A percentile compares a stretch with the other conserved stretches of the same genome.
Conservation (phyloP, 108 stramenopile species). For the Cyclotella cryptica region DNA sequence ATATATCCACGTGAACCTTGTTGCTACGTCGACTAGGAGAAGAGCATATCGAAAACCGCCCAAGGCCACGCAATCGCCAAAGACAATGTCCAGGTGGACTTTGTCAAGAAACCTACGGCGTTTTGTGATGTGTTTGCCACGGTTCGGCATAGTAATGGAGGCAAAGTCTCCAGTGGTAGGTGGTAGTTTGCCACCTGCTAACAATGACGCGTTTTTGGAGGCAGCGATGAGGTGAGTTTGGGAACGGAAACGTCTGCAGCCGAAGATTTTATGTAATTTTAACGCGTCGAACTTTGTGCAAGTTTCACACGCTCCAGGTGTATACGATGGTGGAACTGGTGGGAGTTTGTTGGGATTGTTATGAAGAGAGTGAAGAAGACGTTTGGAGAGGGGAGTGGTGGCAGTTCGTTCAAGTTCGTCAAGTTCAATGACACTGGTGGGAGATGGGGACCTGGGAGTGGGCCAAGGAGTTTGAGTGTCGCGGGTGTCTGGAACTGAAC, state of each 20-base stretch:
- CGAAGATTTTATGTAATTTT: constrained; percentile 12
- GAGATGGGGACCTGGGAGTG: neutral
- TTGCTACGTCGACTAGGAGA: constrained; percentile 22
- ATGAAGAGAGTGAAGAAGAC: neutral
- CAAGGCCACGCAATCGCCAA: constrained; percentile 12
- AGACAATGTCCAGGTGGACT: constrained; percentile 8
- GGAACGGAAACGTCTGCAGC: neutral
- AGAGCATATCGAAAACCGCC: constrained; percentile 25
- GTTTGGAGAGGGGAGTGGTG: neutral
- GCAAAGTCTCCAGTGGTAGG: constrained; percentile 6
- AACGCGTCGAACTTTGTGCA: constrained; percentile 1
- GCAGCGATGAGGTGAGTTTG: constrained; percentile 5
- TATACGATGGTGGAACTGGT: neutral
- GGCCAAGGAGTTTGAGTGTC: too few species aligned
- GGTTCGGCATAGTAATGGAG: constrained; percentile 11
- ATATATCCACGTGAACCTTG: constrained; percentile 21
- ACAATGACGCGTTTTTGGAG: neutral
- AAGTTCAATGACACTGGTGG: too few species aligned
- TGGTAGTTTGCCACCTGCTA: constrained; percentile 1
- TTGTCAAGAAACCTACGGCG: constrained; percentile 22
- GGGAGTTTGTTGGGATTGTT: neutral
- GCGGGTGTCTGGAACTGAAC: too few species aligned
- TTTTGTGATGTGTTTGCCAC: constrained; percentile 7
- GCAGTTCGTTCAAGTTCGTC: neutral
- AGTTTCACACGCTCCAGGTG: neutral